phyloP scores from a whole-genome alignment of 345 rosid genomes.

The Acer negundo region DNA sequence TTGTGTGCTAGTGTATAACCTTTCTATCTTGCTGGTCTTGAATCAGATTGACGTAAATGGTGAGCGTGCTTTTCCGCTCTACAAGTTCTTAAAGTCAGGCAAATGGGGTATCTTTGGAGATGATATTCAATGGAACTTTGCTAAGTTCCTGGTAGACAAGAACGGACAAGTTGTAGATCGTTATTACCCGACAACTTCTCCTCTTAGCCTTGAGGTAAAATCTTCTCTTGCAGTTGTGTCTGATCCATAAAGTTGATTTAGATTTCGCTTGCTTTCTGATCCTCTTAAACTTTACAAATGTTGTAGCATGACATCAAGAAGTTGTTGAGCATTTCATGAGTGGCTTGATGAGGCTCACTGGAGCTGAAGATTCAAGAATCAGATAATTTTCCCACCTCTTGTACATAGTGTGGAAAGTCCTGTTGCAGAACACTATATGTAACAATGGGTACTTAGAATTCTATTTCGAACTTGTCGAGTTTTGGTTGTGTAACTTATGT shows the following conservation, averaged over 20 bases:
- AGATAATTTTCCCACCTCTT: background rate
- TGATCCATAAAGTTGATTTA: background rate
- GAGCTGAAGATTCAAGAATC: conserved; percentile 7
- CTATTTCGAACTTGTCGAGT: background rate
- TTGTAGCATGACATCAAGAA: conserved; percentile 64
- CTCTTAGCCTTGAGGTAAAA: conserved; percentile 75
- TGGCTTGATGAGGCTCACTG: background rate
- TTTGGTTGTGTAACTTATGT: background rate
- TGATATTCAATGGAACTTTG: conserved; percentile 88
- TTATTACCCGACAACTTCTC: conserved; percentile 84
- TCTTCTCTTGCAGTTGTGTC: background rate
- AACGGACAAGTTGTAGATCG: conserved; percentile 76
- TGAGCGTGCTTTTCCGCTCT: conserved; percentile 63
- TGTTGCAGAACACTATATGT: background rate
- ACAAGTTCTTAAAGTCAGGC: conserved; percentile 79
- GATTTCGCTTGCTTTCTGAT: background rate
- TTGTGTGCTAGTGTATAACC: background rate
- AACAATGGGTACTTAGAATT: background rate
- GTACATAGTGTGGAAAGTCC: background rate
- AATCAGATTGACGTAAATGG: conserved; percentile 87
- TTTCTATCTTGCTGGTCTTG: conserved; percentile 11
- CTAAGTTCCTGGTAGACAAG: conserved; percentile 85
- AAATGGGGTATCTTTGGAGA: conserved; percentile 88
- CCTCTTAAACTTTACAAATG: conserved; percentile 3
- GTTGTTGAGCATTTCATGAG: conserved; percentile 38